Evolutionary conservation across 225 moss, liverwort and hornwort genomes (phyloP), one percentile per base, ranked within the genome.

Genomic region (Marchantia paleacea): DNA sequence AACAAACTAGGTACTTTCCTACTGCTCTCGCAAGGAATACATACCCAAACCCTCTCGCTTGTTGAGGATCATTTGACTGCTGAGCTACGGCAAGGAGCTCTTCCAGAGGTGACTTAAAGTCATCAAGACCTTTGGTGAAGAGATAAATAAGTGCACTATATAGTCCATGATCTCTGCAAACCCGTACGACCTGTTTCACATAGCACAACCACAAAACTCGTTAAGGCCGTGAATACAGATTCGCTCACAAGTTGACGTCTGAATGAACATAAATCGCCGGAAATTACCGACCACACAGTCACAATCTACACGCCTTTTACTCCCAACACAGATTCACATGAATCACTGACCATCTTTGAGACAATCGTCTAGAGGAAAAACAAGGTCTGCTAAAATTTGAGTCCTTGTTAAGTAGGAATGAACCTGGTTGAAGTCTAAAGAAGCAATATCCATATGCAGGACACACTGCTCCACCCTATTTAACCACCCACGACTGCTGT

Each of bases 401-500:
- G 7, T 71, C 10, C 20, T 39, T 39, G 39, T 39, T 73, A 14
- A n/a, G n/a, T 9, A 73, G 47, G 25, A 55, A 14, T 79, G 31
- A 84, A 87, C 97, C 95, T 99, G 99, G 78, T 99, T 99, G 86
- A 99, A 99, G 88, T 99, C 99, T 78, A 99, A 85, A 69, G 99
- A 94, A 75, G 86, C 94, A 86, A 99, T 95, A 84, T 99, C 92
- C 99, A 99, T 95, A 61, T 99, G 99, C 11, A 99, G 88, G 72
- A 99, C 92, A 84, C 99, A 99, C 82, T 99, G 95, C 84, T 99
- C 99, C 75, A 99, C 99, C 88, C 99, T 92, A 67, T 99, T 91
- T 73, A 92, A 88, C 99, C 99, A 99, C 80, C 99, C 95, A 81
- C 89, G 88, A 75, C 81, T 69, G 85, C 99, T 95, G 88, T 99